These are phyloP conservation scores for Citrullus colocynthis DNA, from an alignment of 306 rosid genomes.

Conservation along the genomic window DNA sequence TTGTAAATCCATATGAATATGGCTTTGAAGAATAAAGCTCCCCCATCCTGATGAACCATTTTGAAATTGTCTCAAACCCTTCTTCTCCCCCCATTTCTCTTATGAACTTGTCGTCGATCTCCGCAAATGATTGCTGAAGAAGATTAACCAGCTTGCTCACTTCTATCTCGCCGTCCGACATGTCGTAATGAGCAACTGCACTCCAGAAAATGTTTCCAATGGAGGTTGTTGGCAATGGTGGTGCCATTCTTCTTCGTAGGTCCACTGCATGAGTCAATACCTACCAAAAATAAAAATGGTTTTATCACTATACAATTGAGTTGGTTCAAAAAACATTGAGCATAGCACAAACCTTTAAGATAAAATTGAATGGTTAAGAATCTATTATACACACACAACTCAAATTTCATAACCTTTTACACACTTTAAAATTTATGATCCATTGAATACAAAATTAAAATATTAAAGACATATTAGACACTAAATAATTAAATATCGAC, in stretches of 20 bases:
- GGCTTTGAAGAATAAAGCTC: not conserved
- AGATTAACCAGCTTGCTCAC: not conserved
- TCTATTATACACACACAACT: too few species aligned
- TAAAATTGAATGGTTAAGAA: too few species aligned
- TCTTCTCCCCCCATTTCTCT: constrained; percentile 3
- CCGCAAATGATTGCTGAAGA: not conserved
- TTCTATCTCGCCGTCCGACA: not conserved
- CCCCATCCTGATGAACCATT: not conserved
- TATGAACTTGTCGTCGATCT: not conserved
- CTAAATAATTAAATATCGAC: too few species aligned
- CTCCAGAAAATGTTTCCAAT: constrained; percentile 11
- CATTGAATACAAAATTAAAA: too few species aligned
- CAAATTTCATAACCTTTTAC: too few species aligned
- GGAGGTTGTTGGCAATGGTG: not conserved
- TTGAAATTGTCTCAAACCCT: not conserved
- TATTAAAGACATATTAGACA: too few species aligned
- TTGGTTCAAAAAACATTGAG: too few species aligned
- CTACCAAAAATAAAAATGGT: not conserved
- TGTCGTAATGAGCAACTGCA: not conserved
- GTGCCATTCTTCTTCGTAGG: constrained; percentile 1
- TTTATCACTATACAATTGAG: too few species aligned
- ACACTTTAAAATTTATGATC: too few species aligned
- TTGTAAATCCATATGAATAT: not conserved
- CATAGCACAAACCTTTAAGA: too few species aligned
- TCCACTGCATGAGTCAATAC: constrained; percentile 9